Evolutionary conservation across 148 eudicot genomes (phyloP).

Genomic region (Beta vulgaris): DNA sequence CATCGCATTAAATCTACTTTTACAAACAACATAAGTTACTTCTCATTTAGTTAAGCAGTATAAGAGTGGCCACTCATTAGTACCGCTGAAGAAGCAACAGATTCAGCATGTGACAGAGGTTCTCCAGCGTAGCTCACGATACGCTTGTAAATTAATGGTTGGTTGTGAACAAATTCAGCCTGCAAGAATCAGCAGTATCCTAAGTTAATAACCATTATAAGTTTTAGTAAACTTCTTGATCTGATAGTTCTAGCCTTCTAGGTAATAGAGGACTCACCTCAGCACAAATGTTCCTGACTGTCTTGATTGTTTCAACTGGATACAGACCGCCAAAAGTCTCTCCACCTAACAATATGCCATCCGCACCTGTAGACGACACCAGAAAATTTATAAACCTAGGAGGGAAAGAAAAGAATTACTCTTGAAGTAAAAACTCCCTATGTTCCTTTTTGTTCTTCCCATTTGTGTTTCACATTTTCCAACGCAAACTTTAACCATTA

Average conservation of each 20-base stretch:
- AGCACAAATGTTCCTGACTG: conserved; percentile 52
- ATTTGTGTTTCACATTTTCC: too few species aligned
- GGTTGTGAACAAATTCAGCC: conserved; percentile 58
- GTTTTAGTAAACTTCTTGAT: too few species aligned
- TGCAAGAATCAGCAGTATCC: conserved; percentile 25
- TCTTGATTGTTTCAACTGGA: conserved; percentile 55
- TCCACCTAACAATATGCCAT: conserved; percentile 58
- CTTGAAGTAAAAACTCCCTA: too few species aligned
- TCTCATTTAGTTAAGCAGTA: not conserved
- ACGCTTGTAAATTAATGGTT: conserved; percentile 45
- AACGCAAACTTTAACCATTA: too few species aligned
- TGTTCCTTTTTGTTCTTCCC: too few species aligned
- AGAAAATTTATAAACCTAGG: conserved; percentile 1
- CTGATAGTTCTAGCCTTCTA: conserved; percentile 2
- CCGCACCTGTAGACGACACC: conserved; percentile 42
- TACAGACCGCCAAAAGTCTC: conserved; percentile 59
- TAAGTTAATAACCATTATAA: conserved; percentile 2
- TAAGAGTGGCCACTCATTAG: not conserved
- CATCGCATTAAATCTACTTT: not conserved
- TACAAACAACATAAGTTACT: not conserved
- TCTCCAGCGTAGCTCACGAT: conserved; percentile 46
- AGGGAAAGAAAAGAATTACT: not conserved
- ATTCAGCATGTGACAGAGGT: conserved; percentile 54
- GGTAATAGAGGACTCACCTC: conserved; percentile 40
- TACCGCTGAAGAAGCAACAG: conserved; percentile 75